Conservation (phyloP, 1,139 yeast genomes). For the Suhomyces choctaworum region DNA sequence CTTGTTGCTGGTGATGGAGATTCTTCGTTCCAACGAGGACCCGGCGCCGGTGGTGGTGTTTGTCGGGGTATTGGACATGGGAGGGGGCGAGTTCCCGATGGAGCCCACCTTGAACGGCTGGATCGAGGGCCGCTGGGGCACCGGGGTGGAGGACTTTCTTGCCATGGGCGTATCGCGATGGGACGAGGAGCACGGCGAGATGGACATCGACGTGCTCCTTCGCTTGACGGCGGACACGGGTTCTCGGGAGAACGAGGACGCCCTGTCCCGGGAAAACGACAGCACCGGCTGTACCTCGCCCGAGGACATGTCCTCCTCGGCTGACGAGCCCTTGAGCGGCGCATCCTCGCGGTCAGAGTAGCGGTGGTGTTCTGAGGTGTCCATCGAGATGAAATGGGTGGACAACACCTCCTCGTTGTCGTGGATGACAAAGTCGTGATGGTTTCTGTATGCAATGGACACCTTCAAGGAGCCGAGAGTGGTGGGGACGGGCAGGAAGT, state of each 20-base stretch:
- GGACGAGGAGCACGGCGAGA: conserved; percentile 33
- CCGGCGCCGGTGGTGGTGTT: conserved; percentile 17
- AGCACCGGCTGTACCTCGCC: conserved; percentile 7
- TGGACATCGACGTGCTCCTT: conserved; percentile 24
- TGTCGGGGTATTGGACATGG: conserved; percentile 24
- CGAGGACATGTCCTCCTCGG: conserved; percentile 7
- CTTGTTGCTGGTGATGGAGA: conserved; percentile 47
- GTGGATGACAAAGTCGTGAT: conserved; percentile 63
- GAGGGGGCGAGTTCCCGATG: conserved; percentile 51
- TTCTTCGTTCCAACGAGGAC: conserved; percentile 41
- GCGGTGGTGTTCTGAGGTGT: conserved; percentile 20
- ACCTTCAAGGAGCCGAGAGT: conserved; percentile 71
- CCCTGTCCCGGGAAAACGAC: conserved; percentile 2
- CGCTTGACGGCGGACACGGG: conserved; percentile 12
- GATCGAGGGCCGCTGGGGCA: conserved; percentile 36
- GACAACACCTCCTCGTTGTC: conserved; percentile 68
- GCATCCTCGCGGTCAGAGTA: conserved; percentile 7
- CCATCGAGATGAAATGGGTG: conserved; percentile 55
- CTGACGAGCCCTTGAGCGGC: conserved; percentile 5
- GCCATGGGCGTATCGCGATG: conserved; percentile 8
- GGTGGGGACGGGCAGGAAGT: conserved; percentile 69
- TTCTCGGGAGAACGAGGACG: conserved; percentile 14
- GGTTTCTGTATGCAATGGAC: conserved; percentile 76
- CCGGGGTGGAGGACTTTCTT: conserved; percentile 22
- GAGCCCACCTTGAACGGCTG: conserved; percentile 68